phyloP scores from a whole-genome alignment of 345 rosid species.

The Rhizophora apiculata region DNA sequence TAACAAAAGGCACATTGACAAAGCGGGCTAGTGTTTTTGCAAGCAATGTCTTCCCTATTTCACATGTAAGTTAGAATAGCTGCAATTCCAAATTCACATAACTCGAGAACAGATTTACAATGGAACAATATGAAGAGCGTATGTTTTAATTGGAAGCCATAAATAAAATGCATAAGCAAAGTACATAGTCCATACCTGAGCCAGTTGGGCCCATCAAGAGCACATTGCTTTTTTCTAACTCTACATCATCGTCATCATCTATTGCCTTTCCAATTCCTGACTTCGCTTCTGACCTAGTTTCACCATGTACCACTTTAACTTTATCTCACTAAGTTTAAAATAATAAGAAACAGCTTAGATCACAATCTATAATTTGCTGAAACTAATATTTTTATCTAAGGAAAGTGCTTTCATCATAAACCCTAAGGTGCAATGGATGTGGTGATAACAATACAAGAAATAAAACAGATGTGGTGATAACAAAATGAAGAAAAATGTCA shows the following conservation, averaged over 20 bases:
- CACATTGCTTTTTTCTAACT: slow-evolving; percentile 93
- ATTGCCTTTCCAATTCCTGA: slow-evolving; percentile 33
- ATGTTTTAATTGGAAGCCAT: background rate
- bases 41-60: slow-evolving; percentile 76
- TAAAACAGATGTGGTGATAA: background rate
- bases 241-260: slow-evolving; percentile 77
- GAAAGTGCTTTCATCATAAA: background rate
- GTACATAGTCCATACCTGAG: slow-evolving; percentile 51
- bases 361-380: background rate
- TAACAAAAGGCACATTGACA: slow-evolving; percentile 81
- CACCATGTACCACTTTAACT: slow-evolving; percentile 38
- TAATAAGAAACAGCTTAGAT: background rate
- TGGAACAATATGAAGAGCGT: slow-evolving; percentile 4
- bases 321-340: slow-evolving; percentile 10
- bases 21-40: slow-evolving; percentile 82
- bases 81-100: slow-evolving; percentile 1
- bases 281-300: slow-evolving; percentile 81
- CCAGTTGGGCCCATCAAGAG: slow-evolving; percentile 97
- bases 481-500: slow-evolving; percentile 1
- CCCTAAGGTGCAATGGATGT: background rate
- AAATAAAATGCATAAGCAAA: background rate
- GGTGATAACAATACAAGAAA: background rate
- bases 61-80: slow-evolving; percentile 25
- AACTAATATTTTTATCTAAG: background rate
- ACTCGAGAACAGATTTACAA: slow-evolving; percentile 5